These are phyloP conservation scores for Cyberlindnera nakhonratchasimensis DNA, from an alignment of 805 yeast species.

Conservation along the genomic window DNA sequence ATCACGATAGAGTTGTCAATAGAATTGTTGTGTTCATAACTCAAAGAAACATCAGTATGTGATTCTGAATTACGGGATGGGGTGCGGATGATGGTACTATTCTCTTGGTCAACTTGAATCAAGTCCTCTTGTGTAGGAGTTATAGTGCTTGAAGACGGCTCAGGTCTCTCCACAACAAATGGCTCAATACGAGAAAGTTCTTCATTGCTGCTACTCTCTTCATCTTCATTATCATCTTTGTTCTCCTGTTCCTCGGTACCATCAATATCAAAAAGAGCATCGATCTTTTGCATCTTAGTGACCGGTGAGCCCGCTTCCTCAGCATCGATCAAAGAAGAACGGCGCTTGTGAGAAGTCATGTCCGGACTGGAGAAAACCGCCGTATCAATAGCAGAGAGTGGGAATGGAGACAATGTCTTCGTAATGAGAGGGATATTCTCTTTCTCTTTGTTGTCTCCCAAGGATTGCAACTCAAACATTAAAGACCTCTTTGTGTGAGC, in stretches of 20 bases:
- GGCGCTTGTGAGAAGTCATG: constrained; percentile 14
- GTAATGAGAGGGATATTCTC: constrained; percentile 9
- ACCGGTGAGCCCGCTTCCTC: constrained; percentile 19
- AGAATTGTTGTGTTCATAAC: constrained; percentile 29
- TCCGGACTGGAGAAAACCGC: constrained; percentile 10
- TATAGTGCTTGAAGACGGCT: constrained; percentile 1
- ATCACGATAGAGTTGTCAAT: constrained; percentile 18
- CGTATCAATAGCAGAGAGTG: constrained; percentile 1
- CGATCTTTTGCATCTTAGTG: constrained; percentile 12
- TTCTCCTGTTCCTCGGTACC: constrained; percentile 4
- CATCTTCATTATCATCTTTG: constrained; percentile 18
- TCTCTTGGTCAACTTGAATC: constrained; percentile 11
- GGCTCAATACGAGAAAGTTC: constrained; percentile 29
- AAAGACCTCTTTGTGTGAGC: constrained; percentile 25
- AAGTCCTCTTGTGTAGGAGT: constrained; percentile 14
- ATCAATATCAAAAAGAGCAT: constrained; percentile 4
- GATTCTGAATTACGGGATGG: constrained; percentile 33
- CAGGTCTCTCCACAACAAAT: constrained; percentile 1
- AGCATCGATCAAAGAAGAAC: constrained; percentile 24
- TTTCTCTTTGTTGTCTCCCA: constrained; percentile 22
- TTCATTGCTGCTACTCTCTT: constrained; percentile 29
- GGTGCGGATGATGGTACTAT: constrained; percentile 13
- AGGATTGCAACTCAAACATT: constrained; percentile 7
- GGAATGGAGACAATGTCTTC: constrained; percentile 12
- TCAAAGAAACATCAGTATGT: constrained; percentile 29